phyloP scores from a whole-genome alignment of 306 rosid genomes.

The Spatholobus suberectus region DNA sequence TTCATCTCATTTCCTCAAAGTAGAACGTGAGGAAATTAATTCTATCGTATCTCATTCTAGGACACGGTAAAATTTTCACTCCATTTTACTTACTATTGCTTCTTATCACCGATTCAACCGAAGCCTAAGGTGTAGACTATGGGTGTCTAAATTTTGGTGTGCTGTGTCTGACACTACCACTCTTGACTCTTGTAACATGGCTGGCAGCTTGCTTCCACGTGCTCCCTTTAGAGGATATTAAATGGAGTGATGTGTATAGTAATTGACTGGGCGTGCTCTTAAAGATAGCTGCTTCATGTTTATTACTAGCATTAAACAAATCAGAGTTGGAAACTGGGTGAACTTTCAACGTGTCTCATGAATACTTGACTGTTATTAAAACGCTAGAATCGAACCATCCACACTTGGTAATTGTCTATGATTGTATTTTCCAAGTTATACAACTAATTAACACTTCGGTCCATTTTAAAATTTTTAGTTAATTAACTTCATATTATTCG shows the following conservation, averaged over 20 bases:
- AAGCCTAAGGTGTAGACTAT: too few relatives aligned
- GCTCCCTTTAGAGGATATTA: neutral
- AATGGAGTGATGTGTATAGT: neutral
- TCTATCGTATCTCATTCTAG: too few relatives aligned
- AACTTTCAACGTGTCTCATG: neutral
- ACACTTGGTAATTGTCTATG: neutral
- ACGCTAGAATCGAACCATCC: neutral
- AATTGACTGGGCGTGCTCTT: neutral
- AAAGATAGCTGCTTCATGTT: conserved; percentile 26
- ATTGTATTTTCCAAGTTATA: too few relatives aligned
- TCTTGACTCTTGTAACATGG: neutral
- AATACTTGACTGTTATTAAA: neutral
- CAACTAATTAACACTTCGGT: too few relatives aligned
- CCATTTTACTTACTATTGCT: too few relatives aligned
- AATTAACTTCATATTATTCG: too few relatives aligned
- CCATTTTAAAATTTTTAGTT: too few relatives aligned
- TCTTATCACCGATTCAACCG: too few relatives aligned
- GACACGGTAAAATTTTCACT: too few relatives aligned
- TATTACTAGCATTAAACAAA: conserved; percentile 2
- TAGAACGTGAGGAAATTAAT: too few relatives aligned
- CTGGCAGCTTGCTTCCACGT: neutral
- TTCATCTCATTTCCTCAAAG: too few relatives aligned
- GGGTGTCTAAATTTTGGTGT: too few relatives aligned
- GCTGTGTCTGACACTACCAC: neutral
- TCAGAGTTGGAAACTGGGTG: conserved; percentile 12